These are phyloP conservation scores for Aspergillus egyptiacus DNA, from an alignment of 495 filamentous ascomycete genomes.

Conservation along the genomic window DNA sequence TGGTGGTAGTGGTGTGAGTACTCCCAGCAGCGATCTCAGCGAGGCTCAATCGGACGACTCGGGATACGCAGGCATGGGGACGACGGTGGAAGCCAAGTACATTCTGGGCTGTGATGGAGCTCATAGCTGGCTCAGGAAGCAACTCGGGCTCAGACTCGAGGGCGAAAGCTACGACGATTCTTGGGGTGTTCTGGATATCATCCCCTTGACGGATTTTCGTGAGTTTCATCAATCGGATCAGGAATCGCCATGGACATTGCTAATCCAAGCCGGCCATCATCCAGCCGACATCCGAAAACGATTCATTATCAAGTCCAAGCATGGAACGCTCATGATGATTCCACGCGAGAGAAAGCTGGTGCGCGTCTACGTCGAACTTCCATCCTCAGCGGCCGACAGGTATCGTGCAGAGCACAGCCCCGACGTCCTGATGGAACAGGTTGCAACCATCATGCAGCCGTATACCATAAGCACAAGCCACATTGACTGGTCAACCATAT, in stretches of 20 bases:
- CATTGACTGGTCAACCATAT: conserved; percentile 5
- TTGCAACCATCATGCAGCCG: conserved; percentile 4
- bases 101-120: conserved; percentile 64
- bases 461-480: background rate
- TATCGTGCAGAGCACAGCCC: background rate
- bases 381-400: background rate
- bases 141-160: conserved; percentile 48
- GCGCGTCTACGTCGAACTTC: conserved; percentile 9
- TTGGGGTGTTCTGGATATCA: conserved; percentile 59
- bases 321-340: conserved; percentile 12
- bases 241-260: too few species aligned
- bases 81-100: background rate
- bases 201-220: conserved; percentile 60
- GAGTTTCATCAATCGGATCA: background rate
- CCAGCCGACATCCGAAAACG: conserved; percentile 4
- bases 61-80: background rate
- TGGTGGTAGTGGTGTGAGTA: background rate
- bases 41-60: background rate
- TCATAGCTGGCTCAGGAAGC: conserved; percentile 55
- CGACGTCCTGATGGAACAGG: background rate
- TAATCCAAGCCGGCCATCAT: background rate
- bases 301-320: conserved; percentile 14
- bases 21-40: background rate
- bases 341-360: conserved; percentile 10
- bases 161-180: conserved; percentile 57